Evolutionary conservation across 768 basidiomycete species (phyloP).

Genomic region (Agrocybe pediades): DNA sequence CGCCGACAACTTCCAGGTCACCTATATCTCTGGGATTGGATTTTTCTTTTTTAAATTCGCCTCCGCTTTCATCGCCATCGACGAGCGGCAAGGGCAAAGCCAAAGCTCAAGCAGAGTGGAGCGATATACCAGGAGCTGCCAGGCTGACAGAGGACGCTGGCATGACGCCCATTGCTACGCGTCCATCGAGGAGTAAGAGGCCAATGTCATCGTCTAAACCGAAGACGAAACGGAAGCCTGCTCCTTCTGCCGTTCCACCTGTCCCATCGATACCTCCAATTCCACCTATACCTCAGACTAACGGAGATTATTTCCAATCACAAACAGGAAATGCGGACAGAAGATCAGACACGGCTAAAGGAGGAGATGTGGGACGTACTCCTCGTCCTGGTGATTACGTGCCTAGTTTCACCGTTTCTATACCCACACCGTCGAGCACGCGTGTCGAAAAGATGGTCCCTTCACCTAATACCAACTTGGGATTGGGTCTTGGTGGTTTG

Average conservation of each 20-base stretch:
- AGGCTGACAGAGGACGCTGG: slow-evolving; percentile 14
- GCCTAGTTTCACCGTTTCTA: background rate
- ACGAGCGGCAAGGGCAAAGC: background rate
- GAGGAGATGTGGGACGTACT: background rate
- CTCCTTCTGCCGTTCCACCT: background rate
- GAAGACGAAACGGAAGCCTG: background rate
- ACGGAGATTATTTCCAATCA: background rate
- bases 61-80: background rate
- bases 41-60: slow-evolving; percentile 30
- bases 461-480: background rate
- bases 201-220: slow-evolving; percentile 1
- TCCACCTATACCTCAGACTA: background rate
- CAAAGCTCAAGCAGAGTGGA: slow-evolving; percentile 4
- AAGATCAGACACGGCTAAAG: background rate
- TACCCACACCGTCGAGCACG: background rate
- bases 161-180: slow-evolving; percentile 12
- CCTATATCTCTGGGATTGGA: slow-evolving; percentile 40
- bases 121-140: background rate
- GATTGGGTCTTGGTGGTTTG: background rate
- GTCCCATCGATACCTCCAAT: background rate
- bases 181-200: slow-evolving; percentile 1
- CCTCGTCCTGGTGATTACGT: background rate
- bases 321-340: background rate
- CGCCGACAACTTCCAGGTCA: slow-evolving; percentile 29
- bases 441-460: background rate